Conservation (phyloP, 2,329 filamentous ascomycete genomes). For the Fusarium xylarioides region DNA sequence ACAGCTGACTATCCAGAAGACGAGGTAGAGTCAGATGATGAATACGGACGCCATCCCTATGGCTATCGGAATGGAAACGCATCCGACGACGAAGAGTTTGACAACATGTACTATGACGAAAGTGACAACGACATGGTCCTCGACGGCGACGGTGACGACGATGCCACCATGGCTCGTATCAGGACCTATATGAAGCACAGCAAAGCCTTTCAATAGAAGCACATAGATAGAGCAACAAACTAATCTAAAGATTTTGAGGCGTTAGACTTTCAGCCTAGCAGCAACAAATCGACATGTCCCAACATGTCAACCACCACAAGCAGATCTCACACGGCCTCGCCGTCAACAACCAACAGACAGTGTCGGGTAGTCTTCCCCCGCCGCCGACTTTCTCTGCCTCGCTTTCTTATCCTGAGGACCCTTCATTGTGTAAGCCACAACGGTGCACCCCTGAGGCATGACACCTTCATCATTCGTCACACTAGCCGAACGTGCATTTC, state of each 20-base stretch:
- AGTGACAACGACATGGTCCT: conserved; percentile 51
- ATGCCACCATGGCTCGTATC: conserved; percentile 51
- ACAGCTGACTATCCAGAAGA: conserved; percentile 84
- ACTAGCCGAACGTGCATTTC: conserved; percentile 24
- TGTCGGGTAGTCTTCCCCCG: not conserved
- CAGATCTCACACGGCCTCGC: not conserved
- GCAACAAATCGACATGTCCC: conserved; percentile 4
- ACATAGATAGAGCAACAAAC: not conserved
- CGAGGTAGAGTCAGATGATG: conserved; percentile 73
- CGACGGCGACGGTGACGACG: conserved; percentile 49
- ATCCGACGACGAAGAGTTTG: conserved; percentile 65
- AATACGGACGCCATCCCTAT: conserved; percentile 63
- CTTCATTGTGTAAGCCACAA: conserved; percentile 21
- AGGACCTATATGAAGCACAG: conserved; percentile 50
- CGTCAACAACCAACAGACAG: not conserved
- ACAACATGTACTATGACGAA: conserved; percentile 51
- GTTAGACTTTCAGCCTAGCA: conserved; percentile 16
- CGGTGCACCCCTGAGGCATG: conserved; percentile 21
- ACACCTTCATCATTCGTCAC: conserved; percentile 27
- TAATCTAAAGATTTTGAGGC: conserved; percentile 27
- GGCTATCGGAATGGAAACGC: conserved; percentile 62
- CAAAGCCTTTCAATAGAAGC: conserved; percentile 40
- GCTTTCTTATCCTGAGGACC: conserved; percentile 1
- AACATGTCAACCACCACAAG: not conserved
- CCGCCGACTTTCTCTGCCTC: not conserved